Conservation (phyloP, 352 stramenopile species). For the Pilasporangium apinafurcum region DNA sequence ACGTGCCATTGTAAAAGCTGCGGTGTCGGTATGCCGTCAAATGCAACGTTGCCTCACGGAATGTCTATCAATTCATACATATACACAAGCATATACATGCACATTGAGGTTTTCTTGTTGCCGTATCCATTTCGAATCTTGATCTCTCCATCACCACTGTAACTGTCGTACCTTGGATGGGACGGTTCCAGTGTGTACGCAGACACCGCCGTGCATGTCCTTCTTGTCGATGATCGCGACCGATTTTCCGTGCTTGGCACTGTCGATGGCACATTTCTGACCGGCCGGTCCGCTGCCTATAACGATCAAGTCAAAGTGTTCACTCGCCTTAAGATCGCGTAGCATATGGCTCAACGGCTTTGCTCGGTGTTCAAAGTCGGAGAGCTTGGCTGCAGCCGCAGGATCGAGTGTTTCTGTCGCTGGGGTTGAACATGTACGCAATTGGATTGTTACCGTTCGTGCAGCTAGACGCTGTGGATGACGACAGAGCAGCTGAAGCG, state of each 20-base stretch:
- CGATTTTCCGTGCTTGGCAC: slow-evolving; percentile 77
- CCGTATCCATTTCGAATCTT: background rate
- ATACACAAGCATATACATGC: background rate
- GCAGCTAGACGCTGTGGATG: too few relatives aligned
- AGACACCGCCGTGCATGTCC: slow-evolving; percentile 85
- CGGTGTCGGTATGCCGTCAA: slow-evolving; percentile 85
- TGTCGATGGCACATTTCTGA: slow-evolving; percentile 89
- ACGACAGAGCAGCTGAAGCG: too few relatives aligned
- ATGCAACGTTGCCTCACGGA: slow-evolving; percentile 86
- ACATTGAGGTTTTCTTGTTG: too few relatives aligned
- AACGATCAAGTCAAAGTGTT: slow-evolving; percentile 88
- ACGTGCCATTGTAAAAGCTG: slow-evolving; percentile 81
- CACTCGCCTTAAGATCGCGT: slow-evolving; percentile 73
- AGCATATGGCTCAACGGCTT: slow-evolving; percentile 56
- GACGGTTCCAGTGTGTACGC: slow-evolving; percentile 86
- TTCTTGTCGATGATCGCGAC: slow-evolving; percentile 87
- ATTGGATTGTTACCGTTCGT: too few relatives aligned
- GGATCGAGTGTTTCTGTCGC: background rate
- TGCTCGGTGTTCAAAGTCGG: too few relatives aligned
- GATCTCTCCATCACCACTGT: too few relatives aligned
- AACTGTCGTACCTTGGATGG: slow-evolving; percentile 73
- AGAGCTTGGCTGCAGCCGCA: too few relatives aligned
- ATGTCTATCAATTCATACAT: slow-evolving; percentile 51
- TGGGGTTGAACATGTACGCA: slow-evolving; percentile 2
- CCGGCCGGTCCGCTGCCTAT: slow-evolving; percentile 84